Evolutionary conservation across 805 yeast genomes (phyloP), one percentile per base, ranked within the genome.

Genomic region (Saccharomycopsis oosterbeekiorum): DNA sequence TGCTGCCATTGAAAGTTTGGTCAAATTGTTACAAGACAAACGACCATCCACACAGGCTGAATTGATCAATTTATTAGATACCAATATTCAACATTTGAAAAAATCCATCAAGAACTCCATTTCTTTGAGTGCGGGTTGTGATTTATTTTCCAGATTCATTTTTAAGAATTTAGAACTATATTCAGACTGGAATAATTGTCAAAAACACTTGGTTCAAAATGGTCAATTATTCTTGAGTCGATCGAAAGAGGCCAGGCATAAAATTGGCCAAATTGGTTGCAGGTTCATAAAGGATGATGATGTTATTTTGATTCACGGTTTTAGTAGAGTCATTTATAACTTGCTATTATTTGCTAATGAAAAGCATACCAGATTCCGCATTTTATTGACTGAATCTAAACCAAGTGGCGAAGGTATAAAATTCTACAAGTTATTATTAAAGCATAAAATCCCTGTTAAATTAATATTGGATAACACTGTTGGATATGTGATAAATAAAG

Each of bases 101-200:
- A 74, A 80, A 53, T 83, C 90, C 9, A 90, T 94, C 66, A 84
- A 93, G 47, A 94, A 94, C 75, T 91, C 97, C 36, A 89, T 94
- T 55, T 91, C 97, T 14, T 77, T 94, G 61, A 84, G 94, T 41
- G 99, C 99, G 0, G 99, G 99, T 21, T 94, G 99, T 77, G 99
- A 94, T 73, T 80, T 94, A 67, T 94, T 94, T 73, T 88, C 90
- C 82, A 78, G 99, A 65, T 94, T 94, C 69, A 97, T 94, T 6
- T 79, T 91, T 66, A 80, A 96, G 73, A 92, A 93, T 74, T 84
- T 89, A 11, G 92, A 92, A 74, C 76, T 91, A 41, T 88, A 82
- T 67, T 85, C 91, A 56, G 97, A 94, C 73, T 94, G 97, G 96
- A 99, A 94, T 68, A 84, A 94, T 15, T 91, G 97, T 72, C 85